These are phyloP conservation scores for Mycena sp. DNA, from an alignment of 1,284 basidiomycete genomes.

Conservation along the genomic window DNA sequence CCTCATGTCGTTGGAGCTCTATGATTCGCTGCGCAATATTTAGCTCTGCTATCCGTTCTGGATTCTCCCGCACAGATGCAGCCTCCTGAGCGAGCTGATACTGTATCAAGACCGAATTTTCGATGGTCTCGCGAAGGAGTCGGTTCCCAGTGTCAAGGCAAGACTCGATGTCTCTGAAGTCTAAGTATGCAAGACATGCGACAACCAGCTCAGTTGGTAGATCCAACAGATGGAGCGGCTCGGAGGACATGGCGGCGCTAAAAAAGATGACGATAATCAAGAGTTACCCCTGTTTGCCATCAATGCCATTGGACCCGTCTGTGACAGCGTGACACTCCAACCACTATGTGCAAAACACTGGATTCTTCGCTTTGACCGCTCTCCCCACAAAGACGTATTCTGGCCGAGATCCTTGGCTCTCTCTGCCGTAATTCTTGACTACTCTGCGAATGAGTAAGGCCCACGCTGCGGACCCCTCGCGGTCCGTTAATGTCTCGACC, in stretches of 20 bases:
- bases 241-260: too few species aligned
- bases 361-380: conserved; percentile 4
- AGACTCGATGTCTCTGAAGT: not conserved
- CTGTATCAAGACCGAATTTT: conserved; percentile 11
- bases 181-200: not conserved
- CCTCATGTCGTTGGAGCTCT: conserved; percentile 18
- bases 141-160: conserved; percentile 7
- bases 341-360: not conserved
- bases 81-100: conserved; percentile 21
- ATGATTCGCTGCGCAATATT: conserved; percentile 22
- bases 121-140: conserved; percentile 10
- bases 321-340: too few species aligned
- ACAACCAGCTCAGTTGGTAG: conserved; percentile 19
- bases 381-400: not conserved
- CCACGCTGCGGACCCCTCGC: conserved; percentile 5
- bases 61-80: conserved; percentile 32
- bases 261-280: too few species aligned
- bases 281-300: too few species aligned
- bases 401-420: too few species aligned
- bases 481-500: conserved; percentile 17
- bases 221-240: not conserved
- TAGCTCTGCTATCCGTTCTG: not conserved
- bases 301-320: too few species aligned
- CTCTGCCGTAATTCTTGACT: not conserved
- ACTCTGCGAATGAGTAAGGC: not conserved